These are phyloP conservation scores for Conticribra guillardii DNA, from an alignment of 108 stramenopile genomes.

Conservation along the genomic window DNA sequence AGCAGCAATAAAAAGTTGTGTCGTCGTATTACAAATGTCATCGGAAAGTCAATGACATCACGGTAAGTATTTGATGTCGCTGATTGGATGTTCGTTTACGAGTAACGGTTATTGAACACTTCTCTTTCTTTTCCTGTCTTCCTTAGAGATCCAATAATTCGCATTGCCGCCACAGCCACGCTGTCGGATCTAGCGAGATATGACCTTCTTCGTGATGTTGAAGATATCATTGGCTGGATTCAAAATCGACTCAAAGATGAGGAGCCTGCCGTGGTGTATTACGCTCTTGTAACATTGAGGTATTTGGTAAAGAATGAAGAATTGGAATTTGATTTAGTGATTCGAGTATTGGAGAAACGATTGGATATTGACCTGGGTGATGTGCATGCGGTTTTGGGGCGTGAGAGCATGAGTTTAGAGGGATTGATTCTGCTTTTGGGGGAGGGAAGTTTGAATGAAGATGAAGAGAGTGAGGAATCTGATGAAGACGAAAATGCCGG, in stretches of 20 bases:
- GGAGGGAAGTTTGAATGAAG: constrained; percentile 54
- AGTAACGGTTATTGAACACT: neutral
- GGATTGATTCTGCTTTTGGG: constrained; percentile 65
- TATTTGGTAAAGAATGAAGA: constrained; percentile 68
- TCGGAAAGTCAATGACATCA: constrained; percentile 53
- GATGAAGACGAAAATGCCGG: constrained; percentile 37
- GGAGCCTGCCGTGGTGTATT: constrained; percentile 53
- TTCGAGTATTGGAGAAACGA: constrained; percentile 71
- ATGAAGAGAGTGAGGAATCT: constrained; percentile 39
- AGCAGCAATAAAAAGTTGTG: constrained; percentile 64
- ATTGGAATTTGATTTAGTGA: constrained; percentile 74
- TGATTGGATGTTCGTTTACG: neutral
- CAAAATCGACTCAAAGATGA: constrained; percentile 65
- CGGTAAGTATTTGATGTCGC: constrained; percentile 4
- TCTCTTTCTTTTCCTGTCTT: neutral
- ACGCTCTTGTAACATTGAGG: constrained; percentile 56
- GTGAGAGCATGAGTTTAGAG: constrained; percentile 56
- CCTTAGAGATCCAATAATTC: constrained; percentile 51
- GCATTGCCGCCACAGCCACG: constrained; percentile 69
- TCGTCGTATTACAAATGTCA: constrained; percentile 61
- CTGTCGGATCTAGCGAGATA: constrained; percentile 69
- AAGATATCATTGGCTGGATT: constrained; percentile 70
- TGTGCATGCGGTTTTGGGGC: constrained; percentile 33
- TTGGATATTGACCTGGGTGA: constrained; percentile 45
- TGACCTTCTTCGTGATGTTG: constrained; percentile 68